Evolutionary conservation across 768 basidiomycete genomes (phyloP).

Genomic region (Hemileccinum impolitum): DNA sequence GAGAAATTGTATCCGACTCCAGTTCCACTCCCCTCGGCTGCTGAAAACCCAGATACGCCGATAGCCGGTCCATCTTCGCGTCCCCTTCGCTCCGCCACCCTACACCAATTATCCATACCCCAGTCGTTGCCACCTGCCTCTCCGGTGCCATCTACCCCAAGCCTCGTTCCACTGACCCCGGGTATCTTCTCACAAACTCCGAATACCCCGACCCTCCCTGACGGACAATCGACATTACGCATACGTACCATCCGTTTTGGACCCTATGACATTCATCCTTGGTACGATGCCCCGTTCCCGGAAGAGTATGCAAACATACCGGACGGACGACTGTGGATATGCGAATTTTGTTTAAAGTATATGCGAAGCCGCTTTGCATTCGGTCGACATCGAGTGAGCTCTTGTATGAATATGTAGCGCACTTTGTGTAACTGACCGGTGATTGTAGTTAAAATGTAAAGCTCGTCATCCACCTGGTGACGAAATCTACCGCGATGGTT

Average conservation of each 20-base stretch:
- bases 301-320: constrained; percentile 94
- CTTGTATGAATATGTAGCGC: background rate
- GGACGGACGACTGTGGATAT: constrained; percentile 92
- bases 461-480: constrained; percentile 94
- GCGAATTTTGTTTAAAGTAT: constrained; percentile 97
- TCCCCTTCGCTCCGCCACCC: constrained; percentile 57
- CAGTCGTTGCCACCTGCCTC: constrained; percentile 29
- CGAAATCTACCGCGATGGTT: constrained; percentile 92
- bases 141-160: constrained; percentile 38
- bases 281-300: constrained; percentile 99
- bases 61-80: constrained; percentile 57
- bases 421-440: constrained; percentile 9
- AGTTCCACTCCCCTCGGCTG: constrained; percentile 29
- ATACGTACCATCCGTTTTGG: constrained; percentile 92
- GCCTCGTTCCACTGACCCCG: constrained; percentile 32
- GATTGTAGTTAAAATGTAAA: constrained; percentile 85
- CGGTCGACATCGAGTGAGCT: constrained; percentile 76
- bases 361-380: constrained; percentile 93
- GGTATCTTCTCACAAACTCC: constrained; percentile 32
- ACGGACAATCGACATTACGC: constrained; percentile 42
- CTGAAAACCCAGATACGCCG: constrained; percentile 35
- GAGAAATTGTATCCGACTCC: constrained; percentile 48
- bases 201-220: constrained; percentile 22
- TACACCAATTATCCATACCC: constrained; percentile 37
- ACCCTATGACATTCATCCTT: constrained; percentile 89